Evolutionary conservation across 192 early-diverging fungal species (phyloP), one percentile per base, ranked within the genome.

Genomic region (Rhizophagus prolifer): DNA sequence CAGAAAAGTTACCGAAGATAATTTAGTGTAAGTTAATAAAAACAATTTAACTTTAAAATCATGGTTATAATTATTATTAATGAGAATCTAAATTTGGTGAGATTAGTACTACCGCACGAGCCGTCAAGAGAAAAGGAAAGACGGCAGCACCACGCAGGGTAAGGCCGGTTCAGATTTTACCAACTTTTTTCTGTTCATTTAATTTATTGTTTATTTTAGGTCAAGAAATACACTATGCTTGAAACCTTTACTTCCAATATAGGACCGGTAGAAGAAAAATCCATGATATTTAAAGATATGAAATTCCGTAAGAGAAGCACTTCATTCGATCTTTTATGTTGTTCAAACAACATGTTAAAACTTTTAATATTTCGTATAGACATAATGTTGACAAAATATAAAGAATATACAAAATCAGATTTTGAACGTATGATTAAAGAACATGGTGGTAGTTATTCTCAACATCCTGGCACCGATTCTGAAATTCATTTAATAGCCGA

Each of bases 391-490:
- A 38, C 36, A 10, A 69, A 46, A 69, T 69, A 85, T 62, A 64
- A 83, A 9, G 25, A 68, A 13, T 76, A 83, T 30, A 66, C 76
- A 59, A 94, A 93, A 67, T 66, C 72, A 23, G 83, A 85, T 14
- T 71, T 94, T n/a, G 92, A 94, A 70, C 75, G 77, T 9, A 58
- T 85, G 61, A 85, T 94, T 71, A 79, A 86, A 58, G 79, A 85
- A 54, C 85, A 90, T 67, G 93, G 92, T 13, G 94, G 92, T 0
- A 85, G 75, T 3, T 86, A 84, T 47, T 83, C 87, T 9, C 91
- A 94, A 66, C 74, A 76, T 66, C 64, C 46, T 36, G 74, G 54
- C 19, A 31, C 62, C 1, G 4, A 34, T 65, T 41, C 61, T 44
- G 41, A 76, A n/a, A 66, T 66, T 25, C 21, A 58, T 47, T 8